Base-by-base conservation (phyloP, 371 early-diverging fungal species). In the Mortierella sp. region DNA sequence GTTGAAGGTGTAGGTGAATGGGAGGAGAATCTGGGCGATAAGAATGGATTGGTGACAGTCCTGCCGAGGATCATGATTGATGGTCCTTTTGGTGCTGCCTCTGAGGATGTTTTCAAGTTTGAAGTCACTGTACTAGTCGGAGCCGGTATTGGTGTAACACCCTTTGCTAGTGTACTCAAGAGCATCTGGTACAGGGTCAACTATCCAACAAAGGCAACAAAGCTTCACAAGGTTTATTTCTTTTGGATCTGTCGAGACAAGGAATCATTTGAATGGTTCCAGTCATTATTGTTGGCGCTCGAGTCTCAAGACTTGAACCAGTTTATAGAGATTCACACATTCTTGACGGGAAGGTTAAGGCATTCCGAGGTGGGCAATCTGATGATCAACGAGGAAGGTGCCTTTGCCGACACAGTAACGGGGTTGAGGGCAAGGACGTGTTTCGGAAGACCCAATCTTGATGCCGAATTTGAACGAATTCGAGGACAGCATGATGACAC, bases 11-110 rank as follows among this genome's bases (percentile, higher is more conserved):
- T 70, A 35, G 87, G 85, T 14, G 86, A 84, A 62, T 71, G 75
- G 57, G 77, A 72, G 10, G 81, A 80, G 52, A 71, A 30, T 40
- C 43, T 78, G 64, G 85, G 84, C 62, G 84, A 87, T 79, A 22
- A 78, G 58, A 66, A 68, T 51, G 72, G 67, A 16, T 39, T 77
- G 11, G 63, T 77, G 18, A 76, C 79, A 10, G 66, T 83, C 22
- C 52, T 88, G 28, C 92, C 96, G 16, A 77, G 85, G 26, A 86
- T 96, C 71, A 88, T 92, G 92, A 83, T 96, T 32, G 96, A 96
- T 76, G 96, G 96, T 6, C 95, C 95, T 16, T 96, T 94, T 83
- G 96, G 96, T 4, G 88, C 93, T 24, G 94, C 96, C 2, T 90
- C 91, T 8, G 96, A 96, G 78, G 95, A 96, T 83, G 94, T 93